Percentiles rank a stretch among this genome's conserved stretches.
Evolutionary conservation across 768 basidiomycete species (phyloP).

Genomic region (Wakefieldia striispora): DNA sequence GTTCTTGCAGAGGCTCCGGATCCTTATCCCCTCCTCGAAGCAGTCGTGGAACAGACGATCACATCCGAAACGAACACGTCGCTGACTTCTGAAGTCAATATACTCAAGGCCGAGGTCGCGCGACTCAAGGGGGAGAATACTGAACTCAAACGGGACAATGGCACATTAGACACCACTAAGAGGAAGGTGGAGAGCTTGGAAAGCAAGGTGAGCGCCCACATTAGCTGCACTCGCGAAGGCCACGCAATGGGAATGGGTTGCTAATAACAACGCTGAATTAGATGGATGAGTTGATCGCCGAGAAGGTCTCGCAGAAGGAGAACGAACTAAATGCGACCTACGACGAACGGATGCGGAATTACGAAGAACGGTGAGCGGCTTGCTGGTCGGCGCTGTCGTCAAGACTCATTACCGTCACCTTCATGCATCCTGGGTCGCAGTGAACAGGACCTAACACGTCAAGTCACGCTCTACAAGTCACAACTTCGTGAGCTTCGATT

Average conservation of each 20-base stretch:
- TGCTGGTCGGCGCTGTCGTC: not conserved
- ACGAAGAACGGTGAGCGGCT: slow-evolving; percentile 79
- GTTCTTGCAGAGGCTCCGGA: slow-evolving; percentile 95
- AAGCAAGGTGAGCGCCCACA: slow-evolving; percentile 56
- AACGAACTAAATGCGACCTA: slow-evolving; percentile 96
- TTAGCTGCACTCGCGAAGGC: not conserved
- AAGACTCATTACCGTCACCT: not conserved
- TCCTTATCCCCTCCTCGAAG: slow-evolving; percentile 94
- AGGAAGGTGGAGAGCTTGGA: slow-evolving; percentile 82
- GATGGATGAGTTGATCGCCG: slow-evolving; percentile 95
- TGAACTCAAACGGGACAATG: slow-evolving; percentile 72
- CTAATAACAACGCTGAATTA: slow-evolving; percentile 30
- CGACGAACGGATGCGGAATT: slow-evolving; percentile 93
- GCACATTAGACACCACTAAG: slow-evolving; percentile 63
- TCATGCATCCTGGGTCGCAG: slow-evolving; percentile 37
- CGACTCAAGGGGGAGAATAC: slow-evolving; percentile 79
- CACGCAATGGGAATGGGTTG: not conserved
- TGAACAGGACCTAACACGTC: slow-evolving; percentile 92
- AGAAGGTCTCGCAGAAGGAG: slow-evolving; percentile 89
- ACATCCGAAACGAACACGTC: slow-evolving; percentile 45
- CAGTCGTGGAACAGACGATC: slow-evolving; percentile 93
- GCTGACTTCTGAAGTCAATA: slow-evolving; percentile 61
- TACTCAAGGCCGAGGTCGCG: slow-evolving; percentile 72
- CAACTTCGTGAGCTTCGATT: slow-evolving; percentile 89
- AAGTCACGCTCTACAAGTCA: slow-evolving; percentile 80